phyloP scores from a whole-genome alignment of 1,284 basidiomycete genomes.

The Sporisorium reilianum region DNA sequence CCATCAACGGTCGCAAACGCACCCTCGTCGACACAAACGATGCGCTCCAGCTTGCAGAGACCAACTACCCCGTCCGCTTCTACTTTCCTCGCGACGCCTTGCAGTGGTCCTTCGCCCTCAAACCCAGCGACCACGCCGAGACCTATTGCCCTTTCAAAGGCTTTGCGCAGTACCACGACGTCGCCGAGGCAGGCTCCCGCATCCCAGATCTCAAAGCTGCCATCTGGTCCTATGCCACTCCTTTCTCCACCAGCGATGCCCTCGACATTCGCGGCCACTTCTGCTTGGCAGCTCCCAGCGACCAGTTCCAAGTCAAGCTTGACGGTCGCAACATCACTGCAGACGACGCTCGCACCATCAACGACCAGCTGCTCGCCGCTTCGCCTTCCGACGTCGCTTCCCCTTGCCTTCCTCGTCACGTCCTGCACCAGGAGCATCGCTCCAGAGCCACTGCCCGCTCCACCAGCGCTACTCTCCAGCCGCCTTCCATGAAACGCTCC shows the following conservation, averaged over 20 bases:
- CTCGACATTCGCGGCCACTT: conserved; percentile 24
- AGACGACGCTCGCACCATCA: conserved; percentile 21
- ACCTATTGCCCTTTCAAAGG: conserved; percentile 54
- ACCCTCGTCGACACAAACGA: conserved; percentile 35
- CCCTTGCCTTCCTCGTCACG: conserved; percentile 26
- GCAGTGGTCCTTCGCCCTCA: conserved; percentile 31
- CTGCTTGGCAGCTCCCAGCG: conserved; percentile 35
- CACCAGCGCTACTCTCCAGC: conserved; percentile 15
- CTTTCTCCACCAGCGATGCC: conserved; percentile 41
- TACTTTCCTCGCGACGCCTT: conserved; percentile 46
- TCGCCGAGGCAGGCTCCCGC: conserved; percentile 21
- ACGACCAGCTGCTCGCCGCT: conserved; percentile 17
- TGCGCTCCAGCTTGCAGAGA: conserved; percentile 41
- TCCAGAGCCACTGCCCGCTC: conserved; percentile 11
- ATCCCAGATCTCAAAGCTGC: conserved; percentile 29
- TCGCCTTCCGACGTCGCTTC: conserved; percentile 22
- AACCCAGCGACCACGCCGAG: conserved; percentile 23
- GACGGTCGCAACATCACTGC: conserved; percentile 23
- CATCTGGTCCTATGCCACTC: conserved; percentile 42
- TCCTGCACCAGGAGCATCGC: conserved; percentile 25
- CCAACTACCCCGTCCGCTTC: conserved; percentile 40
- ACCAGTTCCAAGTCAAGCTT: conserved; percentile 23
- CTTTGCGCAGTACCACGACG: conserved; percentile 39
- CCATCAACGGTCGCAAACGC: conserved; percentile 25
- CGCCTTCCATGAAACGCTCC: conserved; percentile 32